phyloP scores from a whole-genome alignment of 345 rosid species.

The Clausena lansium region DNA sequence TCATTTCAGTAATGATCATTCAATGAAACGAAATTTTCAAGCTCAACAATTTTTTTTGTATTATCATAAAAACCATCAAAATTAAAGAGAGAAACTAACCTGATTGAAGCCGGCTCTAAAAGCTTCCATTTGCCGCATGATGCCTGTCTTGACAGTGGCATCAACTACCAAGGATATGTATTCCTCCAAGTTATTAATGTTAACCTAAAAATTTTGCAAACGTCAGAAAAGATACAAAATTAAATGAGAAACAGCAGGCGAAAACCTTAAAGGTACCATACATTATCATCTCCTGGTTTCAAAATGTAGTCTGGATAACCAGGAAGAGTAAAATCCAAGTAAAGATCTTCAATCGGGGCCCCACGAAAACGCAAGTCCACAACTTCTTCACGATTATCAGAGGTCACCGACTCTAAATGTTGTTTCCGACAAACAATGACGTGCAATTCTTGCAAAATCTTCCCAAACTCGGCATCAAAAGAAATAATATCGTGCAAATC shows the following conservation, averaged over 20 bases:
- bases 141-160: slow-evolving; percentile 87
- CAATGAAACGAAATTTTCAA: not conserved
- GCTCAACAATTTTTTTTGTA: not conserved
- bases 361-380: slow-evolving; percentile 61
- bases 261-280: slow-evolving; percentile 23
- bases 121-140: slow-evolving; percentile 81
- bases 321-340: slow-evolving; percentile 89
- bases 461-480: slow-evolving; percentile 87
- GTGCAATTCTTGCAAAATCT: slow-evolving; percentile 76
- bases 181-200: slow-evolving; percentile 77
- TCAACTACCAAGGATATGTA: slow-evolving; percentile 83
- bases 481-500: slow-evolving; percentile 83
- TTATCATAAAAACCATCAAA: not conserved
- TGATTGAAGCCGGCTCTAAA: slow-evolving; percentile 95
- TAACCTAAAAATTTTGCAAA: slow-evolving; percentile 50
- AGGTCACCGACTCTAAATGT: slow-evolving; percentile 50
- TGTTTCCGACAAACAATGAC: slow-evolving; percentile 78
- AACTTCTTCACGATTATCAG: slow-evolving; percentile 32
- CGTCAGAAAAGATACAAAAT: not conserved
- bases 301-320: slow-evolving; percentile 86
- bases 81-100: slow-evolving; percentile 39
- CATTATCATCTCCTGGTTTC: slow-evolving; percentile 82
- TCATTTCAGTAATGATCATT: not conserved
- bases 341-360: slow-evolving; percentile 71
- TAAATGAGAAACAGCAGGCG: not conserved